A percentile compares a stretch with the other conserved stretches of the same genome.
phyloP scores from a whole-genome alignment of 2,329 filamentous ascomycete genomes.

The Domatiomyces catenatus region DNA sequence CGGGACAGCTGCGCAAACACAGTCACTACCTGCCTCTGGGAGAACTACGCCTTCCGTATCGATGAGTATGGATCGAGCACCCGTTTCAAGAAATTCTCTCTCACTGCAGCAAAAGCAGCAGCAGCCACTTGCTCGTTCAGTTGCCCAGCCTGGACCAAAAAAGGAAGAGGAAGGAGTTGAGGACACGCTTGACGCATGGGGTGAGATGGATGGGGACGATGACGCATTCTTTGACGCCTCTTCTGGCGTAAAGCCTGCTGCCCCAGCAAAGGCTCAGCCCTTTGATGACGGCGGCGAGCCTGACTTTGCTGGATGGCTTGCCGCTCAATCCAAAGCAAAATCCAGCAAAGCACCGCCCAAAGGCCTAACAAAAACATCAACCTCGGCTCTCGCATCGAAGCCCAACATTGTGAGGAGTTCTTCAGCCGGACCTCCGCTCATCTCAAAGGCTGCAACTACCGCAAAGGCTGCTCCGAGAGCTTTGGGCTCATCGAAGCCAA shows the following conservation, averaged over 20 bases:
- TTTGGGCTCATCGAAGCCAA: neutral
- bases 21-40: conserved; percentile 33
- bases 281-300: conserved; percentile 79
- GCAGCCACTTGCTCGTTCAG: conserved; percentile 8
- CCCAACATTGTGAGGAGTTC: conserved; percentile 25
- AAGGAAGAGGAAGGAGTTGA: conserved; percentile 44
- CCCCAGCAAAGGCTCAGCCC: conserved; percentile 22
- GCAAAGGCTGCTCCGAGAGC: conserved; percentile 19
- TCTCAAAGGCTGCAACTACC: conserved; percentile 29
- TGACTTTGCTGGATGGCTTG: conserved; percentile 90
- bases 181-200: conserved; percentile 61
- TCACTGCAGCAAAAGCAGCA: conserved; percentile 2
- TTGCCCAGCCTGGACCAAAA: conserved; percentile 22
- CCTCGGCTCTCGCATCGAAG: conserved; percentile 21
- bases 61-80: conserved; percentile 1
- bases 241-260: conserved; percentile 16
- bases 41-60: conserved; percentile 20
- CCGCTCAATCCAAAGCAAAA: conserved; percentile 69
- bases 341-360: conserved; percentile 62
- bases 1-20: conserved; percentile 23
- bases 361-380: conserved; percentile 51
- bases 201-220: conserved; percentile 42
- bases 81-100: conserved; percentile 5
- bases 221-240: conserved; percentile 33
- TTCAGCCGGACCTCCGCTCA: conserved; percentile 20